Base-by-base conservation (phyloP, 2,329 filamentous ascomycete species). In the Microthyrium microscopicum region DNA sequence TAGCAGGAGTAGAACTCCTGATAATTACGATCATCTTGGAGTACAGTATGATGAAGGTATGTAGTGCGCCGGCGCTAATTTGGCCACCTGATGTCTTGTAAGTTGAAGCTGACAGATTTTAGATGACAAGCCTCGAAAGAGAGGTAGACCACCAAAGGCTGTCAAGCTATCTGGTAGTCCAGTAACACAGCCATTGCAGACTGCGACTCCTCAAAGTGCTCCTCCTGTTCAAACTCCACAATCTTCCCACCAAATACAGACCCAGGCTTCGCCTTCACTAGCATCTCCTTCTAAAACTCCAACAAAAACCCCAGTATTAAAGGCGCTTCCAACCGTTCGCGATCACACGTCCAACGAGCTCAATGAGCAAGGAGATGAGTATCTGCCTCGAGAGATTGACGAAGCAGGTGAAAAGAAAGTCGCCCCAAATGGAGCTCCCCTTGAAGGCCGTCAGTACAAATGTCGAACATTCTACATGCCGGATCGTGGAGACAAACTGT, bases 321-420 rank as follows among this genome's bases (percentile, higher is more conserved):
- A 98, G 58, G 89, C 89, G 1, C 65, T 98, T 27, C 89, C 89
- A 3, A 95, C 89, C 4, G 89, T 95, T 11, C 69, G 89, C 55
- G 89, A 98, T 50, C 89, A 98, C 54, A 98, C 89, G 3, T 95
- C 87, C 12, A 87, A 95, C 52, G 87, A 95, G 54, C 70, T 98
- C 20, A 83, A 81, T 33, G 66, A 78, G 19, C 80, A 83, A 47
- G 80, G 81, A 40, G 89, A 95, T 53, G 89, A 98, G 57, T 98
- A 94, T 54, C 68, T 95, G 22, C 84, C 87, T 18, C 77, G 89
- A 46, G 89, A 98, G 56, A 79, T 77, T 40, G 89, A 98, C 51
- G 81, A 92, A 34, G 78, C 77, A 27, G 89, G 89, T 35, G 89
- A 98, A 61, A 84, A 82, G 55, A 98, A 98, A 64, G 85, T 94